Conservation (phyloP, 164 flowering plant genomes). For the Piper betle region DNA sequence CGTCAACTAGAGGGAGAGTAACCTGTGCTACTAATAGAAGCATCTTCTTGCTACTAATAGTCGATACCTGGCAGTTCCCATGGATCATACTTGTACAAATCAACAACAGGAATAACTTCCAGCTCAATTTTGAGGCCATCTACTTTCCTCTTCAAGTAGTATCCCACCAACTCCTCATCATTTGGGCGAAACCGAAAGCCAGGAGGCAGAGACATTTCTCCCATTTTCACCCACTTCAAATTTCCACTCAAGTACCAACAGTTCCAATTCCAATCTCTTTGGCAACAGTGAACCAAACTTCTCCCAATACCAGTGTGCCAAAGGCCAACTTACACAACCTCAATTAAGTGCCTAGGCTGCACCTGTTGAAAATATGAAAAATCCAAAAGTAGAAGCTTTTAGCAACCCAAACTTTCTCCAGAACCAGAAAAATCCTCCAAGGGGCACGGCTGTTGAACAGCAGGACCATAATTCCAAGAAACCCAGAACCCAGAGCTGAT, state of each 20-base stretch:
- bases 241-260: too few species aligned
- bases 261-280: too few species aligned
- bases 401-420: conserved; percentile 38
- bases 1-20: too few species aligned
- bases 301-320: too few species aligned
- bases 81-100: conserved; percentile 82
- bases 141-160: conserved; percentile 65
- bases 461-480: conserved; percentile 40
- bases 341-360: conserved; percentile 42
- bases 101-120: conserved; percentile 76
- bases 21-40: too few species aligned
- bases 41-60: background rate
- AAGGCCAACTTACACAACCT: too few species aligned
- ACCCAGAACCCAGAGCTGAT: too few species aligned
- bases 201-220: conserved; percentile 61
- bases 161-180: conserved; percentile 71
- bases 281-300: too few species aligned
- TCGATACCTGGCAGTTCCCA: conserved; percentile 89
- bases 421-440: conserved; percentile 33
- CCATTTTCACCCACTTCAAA: conserved; percentile 34
- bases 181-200: conserved; percentile 92
- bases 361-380: conserved; percentile 65
- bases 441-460: conserved; percentile 33
- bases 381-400: conserved; percentile 83
- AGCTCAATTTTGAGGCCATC: conserved; percentile 76